Evolutionary conservation across 352 stramenopile species (phyloP), one percentile per base, ranked within the genome.

Genomic region (Pseudoperonospora humuli): DNA sequence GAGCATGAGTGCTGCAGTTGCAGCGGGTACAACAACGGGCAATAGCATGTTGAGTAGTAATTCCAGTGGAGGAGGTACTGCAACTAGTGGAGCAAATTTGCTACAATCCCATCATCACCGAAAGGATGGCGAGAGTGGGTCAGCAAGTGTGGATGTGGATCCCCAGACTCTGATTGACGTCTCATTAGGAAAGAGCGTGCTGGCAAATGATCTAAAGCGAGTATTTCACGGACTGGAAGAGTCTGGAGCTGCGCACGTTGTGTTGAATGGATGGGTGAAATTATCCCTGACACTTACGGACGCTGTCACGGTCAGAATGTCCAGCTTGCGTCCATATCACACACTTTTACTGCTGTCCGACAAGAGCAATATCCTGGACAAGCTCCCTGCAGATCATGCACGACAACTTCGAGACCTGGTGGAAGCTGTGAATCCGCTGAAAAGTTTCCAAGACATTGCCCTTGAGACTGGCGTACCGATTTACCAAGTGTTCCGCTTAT

Each of bases 221-320:
- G 75, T 94, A 2, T 94, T 83, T 50, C 78, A 94, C 45, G 81
- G 79, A 4, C 55, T 94, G 2, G 64, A 87, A 37, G 82, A 91
- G 40, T 60, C 62, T 34, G 82, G 80, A 20, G 67, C 61, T 13
- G 79, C 75, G 6, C 82, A 94, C 36, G 75, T 94, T 0, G 74
- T 87, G 14, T 44, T 94, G 23, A 94, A 94, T 50, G 69, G 73
- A 28, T 94, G 82, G 80, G 74, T 94, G 13, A 88, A 89, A 51
- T 62, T 94, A 13, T 92, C 82, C 21, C 59, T 94, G 20, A 89
- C 82, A 10, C 63, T 94, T 7, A 74, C 71, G 3, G 75, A 92
- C 46, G 54, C 75, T 17, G 74, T 78, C 1, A 61, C 64, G 9
- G 54, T 91, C 11, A 54, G 64, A 28, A 75, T 83, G 58, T 59